Conservation (phyloP, 2,329 filamentous ascomycete genomes). For the Pseudogymnoascus sp. region DNA sequence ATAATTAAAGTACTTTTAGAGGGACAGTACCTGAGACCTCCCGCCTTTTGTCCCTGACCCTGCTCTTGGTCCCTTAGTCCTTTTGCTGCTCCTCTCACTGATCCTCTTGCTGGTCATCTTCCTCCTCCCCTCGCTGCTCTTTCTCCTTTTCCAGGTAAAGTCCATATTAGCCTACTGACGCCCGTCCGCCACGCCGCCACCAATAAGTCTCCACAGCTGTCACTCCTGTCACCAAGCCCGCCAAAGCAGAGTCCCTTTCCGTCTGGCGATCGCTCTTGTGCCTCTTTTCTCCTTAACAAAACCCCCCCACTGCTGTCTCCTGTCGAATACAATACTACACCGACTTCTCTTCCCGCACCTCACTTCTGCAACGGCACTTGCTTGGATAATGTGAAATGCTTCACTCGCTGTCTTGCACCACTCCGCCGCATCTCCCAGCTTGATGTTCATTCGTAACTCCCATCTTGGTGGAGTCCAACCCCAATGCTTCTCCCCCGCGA, state of each 20-base stretch:
- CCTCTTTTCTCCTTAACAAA: constrained; percentile 1
- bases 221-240: not conserved
- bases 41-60: not conserved
- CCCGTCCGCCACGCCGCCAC: not conserved
- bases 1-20: not conserved
- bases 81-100: not conserved
- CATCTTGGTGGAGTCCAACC: constrained; percentile 1
- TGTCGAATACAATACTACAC: not conserved
- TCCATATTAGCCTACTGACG: not conserved
- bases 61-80: not conserved
- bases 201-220: constrained; percentile 1
- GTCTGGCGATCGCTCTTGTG: not conserved
- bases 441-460: constrained; percentile 3
- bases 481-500: not conserved
- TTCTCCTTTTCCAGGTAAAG: not conserved
- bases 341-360: not conserved
- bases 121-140: not conserved
- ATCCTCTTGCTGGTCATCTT: not conserved
- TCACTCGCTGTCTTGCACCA: not conserved
- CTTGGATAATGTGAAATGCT: constrained; percentile 5
- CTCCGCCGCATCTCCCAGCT: not conserved
- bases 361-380: not conserved
- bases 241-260: not conserved
- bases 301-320: not conserved
- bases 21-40: not conserved